Evolutionary conservation across 768 basidiomycete genomes (phyloP).

Genomic region (Collybia nuda): DNA sequence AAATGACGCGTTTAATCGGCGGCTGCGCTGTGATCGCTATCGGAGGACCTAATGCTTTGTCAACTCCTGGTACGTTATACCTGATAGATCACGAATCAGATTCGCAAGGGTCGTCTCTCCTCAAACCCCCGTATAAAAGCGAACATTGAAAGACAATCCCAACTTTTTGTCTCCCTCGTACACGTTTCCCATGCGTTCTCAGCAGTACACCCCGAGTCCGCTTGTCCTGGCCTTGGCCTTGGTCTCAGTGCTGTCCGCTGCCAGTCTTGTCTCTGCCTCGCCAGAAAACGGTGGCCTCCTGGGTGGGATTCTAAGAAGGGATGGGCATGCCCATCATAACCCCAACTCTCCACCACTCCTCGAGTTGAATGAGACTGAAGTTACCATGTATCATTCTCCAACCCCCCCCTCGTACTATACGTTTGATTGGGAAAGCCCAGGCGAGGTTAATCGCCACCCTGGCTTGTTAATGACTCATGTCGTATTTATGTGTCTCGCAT

Average conservation of each 20-base stretch:
- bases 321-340: constrained; percentile 49
- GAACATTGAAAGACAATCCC: too few relatives aligned
- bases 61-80: too few relatives aligned
- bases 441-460: constrained; percentile 50
- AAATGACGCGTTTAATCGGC: too few relatives aligned
- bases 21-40: too few relatives aligned
- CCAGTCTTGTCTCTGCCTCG: constrained; percentile 16
- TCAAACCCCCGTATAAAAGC: neutral
- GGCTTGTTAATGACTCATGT: constrained; percentile 73
- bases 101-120: neutral
- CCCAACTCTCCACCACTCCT: constrained; percentile 48
- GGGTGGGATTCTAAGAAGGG: constrained; percentile 17
- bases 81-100: neutral
- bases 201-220: constrained; percentile 5
- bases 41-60: too few relatives aligned
- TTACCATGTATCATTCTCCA: constrained; percentile 61
- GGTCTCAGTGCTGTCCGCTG: constrained; percentile 7
- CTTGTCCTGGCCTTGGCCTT: constrained; percentile 6
- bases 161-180: neutral
- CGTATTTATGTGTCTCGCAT: constrained; percentile 74
- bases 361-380: constrained; percentile 78
- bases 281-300: constrained; percentile 6
- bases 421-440: constrained; percentile 65
- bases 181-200: constrained; percentile 9
- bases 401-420: constrained; percentile 84